Base-by-base conservation (phyloP, 306 rosid genomes). In the Citrullus colocynthis region DNA sequence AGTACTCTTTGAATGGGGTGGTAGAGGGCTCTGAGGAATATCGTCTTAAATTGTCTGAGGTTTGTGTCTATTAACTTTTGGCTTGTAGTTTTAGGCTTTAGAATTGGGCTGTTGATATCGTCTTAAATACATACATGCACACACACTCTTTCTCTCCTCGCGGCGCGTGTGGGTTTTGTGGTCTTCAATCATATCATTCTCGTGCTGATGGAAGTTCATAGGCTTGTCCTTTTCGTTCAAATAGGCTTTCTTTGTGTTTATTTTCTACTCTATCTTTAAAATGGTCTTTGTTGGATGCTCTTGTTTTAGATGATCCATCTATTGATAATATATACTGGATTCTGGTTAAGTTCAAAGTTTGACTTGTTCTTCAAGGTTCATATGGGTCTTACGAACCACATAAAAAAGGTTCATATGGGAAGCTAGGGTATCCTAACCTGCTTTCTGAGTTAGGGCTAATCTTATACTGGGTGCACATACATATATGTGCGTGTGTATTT, bases 1-100 rank as follows among this genome's bases (percentile, higher is more conserved):
- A 93, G 81, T 78, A 78, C 77, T 90, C 93, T 56, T 78, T 93
- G 69, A 86, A 82, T 20, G 90, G 91, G 48, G 82, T 85, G 21
- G 78, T 63, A 4, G 64, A 17, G 42, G 75, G 79, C 83, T 89
- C 96, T 61, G 86, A 91, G 14, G 89, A 88, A 65, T 93, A 89
- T 72, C 94, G 85, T 28, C 75, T 75, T 20, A 60, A 82, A 61
- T 80, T 87, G 75, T 84, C 93, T 1, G 88, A 89, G 96, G 98
- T 93, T 81, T 21, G 77, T 44, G 48, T 48, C 39, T 44, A 44
- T 56, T 17, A 16, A 2, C 34, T 8, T 16, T 81, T 70, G 30
- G 5, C 66, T 24, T n/a, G 3, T 57, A n/a, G 28, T 61, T 34
- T 74, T 62, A 12, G 60, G 60, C 21, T 28, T 51, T 21, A 17